Percentiles rank a stretch among this genome's conserved stretches.
Conservation (phyloP, 345 rosid species). For the Rubroshorea leprosula region DNA sequence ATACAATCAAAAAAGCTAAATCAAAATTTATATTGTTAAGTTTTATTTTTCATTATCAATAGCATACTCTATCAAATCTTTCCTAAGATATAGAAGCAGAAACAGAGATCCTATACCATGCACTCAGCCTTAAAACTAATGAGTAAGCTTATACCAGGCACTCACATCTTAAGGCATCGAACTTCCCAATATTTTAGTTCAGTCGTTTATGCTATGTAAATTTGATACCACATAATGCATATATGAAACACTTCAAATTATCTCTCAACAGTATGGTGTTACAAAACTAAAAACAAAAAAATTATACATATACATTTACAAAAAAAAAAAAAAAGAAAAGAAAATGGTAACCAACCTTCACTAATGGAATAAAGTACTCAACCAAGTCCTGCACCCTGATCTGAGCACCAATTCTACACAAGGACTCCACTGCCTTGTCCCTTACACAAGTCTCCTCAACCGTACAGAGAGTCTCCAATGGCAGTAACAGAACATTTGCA, state of each 20-base stretch:
- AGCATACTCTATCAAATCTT: background rate
- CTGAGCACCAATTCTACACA: slow-evolving; percentile 64
- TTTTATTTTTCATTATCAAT: background rate
- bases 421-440: slow-evolving; percentile 66
- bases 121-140: no score
- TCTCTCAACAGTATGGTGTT: background rate
- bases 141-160: background rate
- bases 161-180: background rate
- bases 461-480: slow-evolving; percentile 56
- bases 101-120: background rate
- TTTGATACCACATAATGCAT: no score
- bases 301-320: background rate
- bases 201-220: no score
- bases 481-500: slow-evolving; percentile 59
- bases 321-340: background rate
- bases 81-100: background rate
- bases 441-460: slow-evolving; percentile 81
- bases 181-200: background rate
- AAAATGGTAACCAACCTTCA: slow-evolving; percentile 42
- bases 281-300: background rate
- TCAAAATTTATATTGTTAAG: no score
- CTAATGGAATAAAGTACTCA: slow-evolving; percentile 53
- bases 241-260: no score
- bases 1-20: no score
- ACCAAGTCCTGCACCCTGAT: slow-evolving; percentile 68